Base-by-base conservation (phyloP, 2,329 filamentous ascomycete species). In the Pyrenochaeta sp. region DNA sequence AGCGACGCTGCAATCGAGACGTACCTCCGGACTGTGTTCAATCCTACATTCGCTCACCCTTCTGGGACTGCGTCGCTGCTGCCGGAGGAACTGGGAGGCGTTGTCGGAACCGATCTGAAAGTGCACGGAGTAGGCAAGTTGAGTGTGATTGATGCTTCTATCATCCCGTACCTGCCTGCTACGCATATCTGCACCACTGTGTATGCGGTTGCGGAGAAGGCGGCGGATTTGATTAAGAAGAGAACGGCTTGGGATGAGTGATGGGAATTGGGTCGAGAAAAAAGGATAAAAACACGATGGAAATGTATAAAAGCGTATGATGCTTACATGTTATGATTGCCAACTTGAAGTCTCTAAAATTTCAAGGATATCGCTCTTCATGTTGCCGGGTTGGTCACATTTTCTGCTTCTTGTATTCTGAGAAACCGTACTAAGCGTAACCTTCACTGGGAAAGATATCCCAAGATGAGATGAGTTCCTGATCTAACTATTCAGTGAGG, bases 201-300 rank as follows among this genome's bases (percentile, higher is more conserved):
- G 10, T 63, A 63, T 50, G 60, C 60, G 10, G 36, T 62, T 35
- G 51, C 56, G 3, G 56, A 63, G 39, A 62, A 55, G 48, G 53
- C 44, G 17, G 40, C 30, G 3, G 40, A 53, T 38, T 10, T 37
- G 30, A 50, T 53, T 15, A 52, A 45, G 22, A 30, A 37, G 15
- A 42, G 43, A 22, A 46, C 32, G 6, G 32, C 13, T 15, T 47
- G 44, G 43, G 22, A 18, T 20, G 27, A 24, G 4, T 21, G 6
- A 31, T 17, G 30, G 4, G 8, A 8, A 10, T 7, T 20, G 3
- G 4, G 7, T 13, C 19, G 14, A 3, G 3, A 9, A 3, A 3
- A 10, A 10, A 30, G 11, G 3, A 17, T 9, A 8, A 9, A 7
- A 18, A 18, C 11, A 27, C 17, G 7, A 3, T 28, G 26, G n/a